Evolutionary conservation across 164 flowering plant genomes (phyloP).

Genomic region (Cinnamomum micranthum): DNA sequence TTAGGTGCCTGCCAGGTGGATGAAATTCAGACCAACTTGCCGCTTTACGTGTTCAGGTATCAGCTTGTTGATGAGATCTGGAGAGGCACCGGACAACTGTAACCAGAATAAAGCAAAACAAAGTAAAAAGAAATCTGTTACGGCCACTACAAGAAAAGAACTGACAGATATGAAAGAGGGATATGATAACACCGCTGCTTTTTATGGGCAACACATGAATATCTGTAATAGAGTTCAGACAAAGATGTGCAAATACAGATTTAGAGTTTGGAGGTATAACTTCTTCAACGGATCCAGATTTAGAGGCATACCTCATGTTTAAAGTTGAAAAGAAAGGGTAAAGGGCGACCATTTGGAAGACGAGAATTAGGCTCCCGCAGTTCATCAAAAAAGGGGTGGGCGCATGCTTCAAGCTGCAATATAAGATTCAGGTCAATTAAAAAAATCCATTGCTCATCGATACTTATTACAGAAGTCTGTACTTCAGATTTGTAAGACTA

Average conservation of each 20-base stretch:
- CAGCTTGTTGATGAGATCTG: constrained; percentile 69
- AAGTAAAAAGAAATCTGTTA: too few relatives aligned
- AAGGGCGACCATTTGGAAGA: constrained; percentile 86
- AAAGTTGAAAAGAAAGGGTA: constrained; percentile 87
- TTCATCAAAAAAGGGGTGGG: constrained; percentile 90
- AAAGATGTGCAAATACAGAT: too few relatives aligned
- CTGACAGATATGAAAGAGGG: too few relatives aligned
- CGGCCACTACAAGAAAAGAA: too few relatives aligned
- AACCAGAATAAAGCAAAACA: too few relatives aligned
- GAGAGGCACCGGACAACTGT: constrained; percentile 77
- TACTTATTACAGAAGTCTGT: too few relatives aligned
- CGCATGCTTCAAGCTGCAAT: constrained; percentile 88
- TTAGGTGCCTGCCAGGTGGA: constrained; percentile 37
- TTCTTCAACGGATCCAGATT: background rate
- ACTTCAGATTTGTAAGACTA: too few relatives aligned
- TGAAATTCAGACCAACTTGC: constrained; percentile 45
- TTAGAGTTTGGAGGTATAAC: background rate
- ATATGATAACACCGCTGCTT: too few relatives aligned
- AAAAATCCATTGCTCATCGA: too few relatives aligned
- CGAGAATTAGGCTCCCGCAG: constrained; percentile 87
- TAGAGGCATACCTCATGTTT: constrained; percentile 65
- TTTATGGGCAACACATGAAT: too few relatives aligned
- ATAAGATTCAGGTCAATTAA: background rate
- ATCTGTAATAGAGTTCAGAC: too few relatives aligned
- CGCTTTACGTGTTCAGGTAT: constrained; percentile 75